phyloP scores from a whole-genome alignment of 2,329 filamentous ascomycete species.

The Nakataea oryzae region DNA sequence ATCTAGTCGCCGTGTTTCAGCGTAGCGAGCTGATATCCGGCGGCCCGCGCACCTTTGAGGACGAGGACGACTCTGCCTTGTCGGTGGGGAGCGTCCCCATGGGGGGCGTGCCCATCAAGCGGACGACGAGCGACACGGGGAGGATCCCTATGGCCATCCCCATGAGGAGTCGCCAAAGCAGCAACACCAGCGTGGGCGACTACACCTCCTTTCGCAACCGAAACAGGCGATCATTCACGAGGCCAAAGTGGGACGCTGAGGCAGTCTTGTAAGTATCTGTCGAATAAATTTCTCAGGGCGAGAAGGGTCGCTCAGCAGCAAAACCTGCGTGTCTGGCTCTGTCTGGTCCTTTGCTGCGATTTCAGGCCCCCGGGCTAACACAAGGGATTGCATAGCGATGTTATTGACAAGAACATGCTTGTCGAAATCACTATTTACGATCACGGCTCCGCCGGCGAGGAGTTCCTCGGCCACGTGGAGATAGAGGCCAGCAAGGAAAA shows the following conservation, averaged over 20 bases:
- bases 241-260: slow-evolving; percentile 92
- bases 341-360: neutral
- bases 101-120: slow-evolving; percentile 42
- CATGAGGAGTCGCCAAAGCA: slow-evolving; percentile 94
- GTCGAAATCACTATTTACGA: slow-evolving; percentile 94
- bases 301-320: neutral
- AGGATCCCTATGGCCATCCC: slow-evolving; percentile 83
- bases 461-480: slow-evolving; percentile 84
- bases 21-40: slow-evolving; percentile 93
- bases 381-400: slow-evolving; percentile 58
- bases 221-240: slow-evolving; percentile 52
- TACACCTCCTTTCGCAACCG: slow-evolving; percentile 49
- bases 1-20: slow-evolving; percentile 94
- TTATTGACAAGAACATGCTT: slow-evolving; percentile 81
- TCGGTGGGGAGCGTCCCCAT: slow-evolving; percentile 27
- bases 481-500: slow-evolving; percentile 64
- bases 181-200: slow-evolving; percentile 77
- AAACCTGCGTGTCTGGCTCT: neutral
- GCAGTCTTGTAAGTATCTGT: slow-evolving; percentile 70
- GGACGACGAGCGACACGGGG: slow-evolving; percentile 71
- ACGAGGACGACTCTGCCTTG: slow-evolving; percentile 42
- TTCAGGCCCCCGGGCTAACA: neutral
- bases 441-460: slow-evolving; percentile 65
- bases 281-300: neutral
- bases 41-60: slow-evolving; percentile 56